These are phyloP conservation scores for Beauveria caledonica DNA, from an alignment of 2,329 filamentous ascomycete genomes.

Conservation along the genomic window DNA sequence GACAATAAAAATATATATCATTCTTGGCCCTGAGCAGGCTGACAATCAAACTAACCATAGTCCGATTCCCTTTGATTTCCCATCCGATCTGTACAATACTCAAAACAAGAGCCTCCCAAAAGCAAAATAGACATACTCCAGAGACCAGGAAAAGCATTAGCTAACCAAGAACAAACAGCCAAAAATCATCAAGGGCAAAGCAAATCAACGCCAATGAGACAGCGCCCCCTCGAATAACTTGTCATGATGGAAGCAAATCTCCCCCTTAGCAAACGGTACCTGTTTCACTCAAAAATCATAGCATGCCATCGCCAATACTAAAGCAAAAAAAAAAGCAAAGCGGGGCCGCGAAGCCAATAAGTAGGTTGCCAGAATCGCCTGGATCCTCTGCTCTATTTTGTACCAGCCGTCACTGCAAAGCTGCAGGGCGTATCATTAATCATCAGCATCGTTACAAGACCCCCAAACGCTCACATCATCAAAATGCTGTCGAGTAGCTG, in stretches of 20 bases:
- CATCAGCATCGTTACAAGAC: conserved; percentile 16
- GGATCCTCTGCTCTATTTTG: conserved; percentile 9
- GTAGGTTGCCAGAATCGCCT: conserved; percentile 7
- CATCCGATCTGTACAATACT: conserved; percentile 4
- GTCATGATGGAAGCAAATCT: conserved; percentile 9
- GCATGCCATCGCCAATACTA: background rate
- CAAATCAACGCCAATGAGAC: conserved; percentile 16
- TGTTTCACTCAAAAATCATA: conserved; percentile 20
- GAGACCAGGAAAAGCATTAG: conserved; percentile 15
- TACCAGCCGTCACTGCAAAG: conserved; percentile 1
- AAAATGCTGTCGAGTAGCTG: conserved; percentile 31
- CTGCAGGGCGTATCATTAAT: conserved; percentile 4
- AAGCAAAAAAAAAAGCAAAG: background rate
- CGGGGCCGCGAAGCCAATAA: conserved; percentile 6
- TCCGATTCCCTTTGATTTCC: conserved; percentile 2
- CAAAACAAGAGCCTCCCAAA: conserved; percentile 3
- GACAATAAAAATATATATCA: background rate
- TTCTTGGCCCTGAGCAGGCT: conserved; percentile 3
- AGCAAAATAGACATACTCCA: conserved; percentile 14
- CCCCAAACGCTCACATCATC: conserved; percentile 11
- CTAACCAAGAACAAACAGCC: conserved; percentile 11
- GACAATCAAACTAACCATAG: conserved; percentile 8
- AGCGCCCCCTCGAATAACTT: conserved; percentile 17
- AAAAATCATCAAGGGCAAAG: conserved; percentile 9
- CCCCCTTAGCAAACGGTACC: conserved; percentile 3